Base-by-base conservation (phyloP, 164 flowering plant genomes). In the Vitis vinifera region DNA sequence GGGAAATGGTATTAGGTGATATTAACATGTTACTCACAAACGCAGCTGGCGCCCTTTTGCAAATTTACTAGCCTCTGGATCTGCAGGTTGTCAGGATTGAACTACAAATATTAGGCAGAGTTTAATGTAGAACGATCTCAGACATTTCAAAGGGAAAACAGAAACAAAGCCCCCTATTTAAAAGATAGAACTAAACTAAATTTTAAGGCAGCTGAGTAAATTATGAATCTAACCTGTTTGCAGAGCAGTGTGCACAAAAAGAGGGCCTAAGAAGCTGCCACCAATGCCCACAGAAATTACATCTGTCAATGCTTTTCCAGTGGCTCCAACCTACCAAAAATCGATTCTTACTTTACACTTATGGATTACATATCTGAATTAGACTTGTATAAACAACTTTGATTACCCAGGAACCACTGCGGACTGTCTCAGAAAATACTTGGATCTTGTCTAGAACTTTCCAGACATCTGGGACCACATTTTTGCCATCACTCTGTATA, bases 381-480 rank as follows among this genome's bases (percentile, higher is more conserved):
- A 13, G 9, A 65, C 57, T 15, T 37, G 7, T 37, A 4, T n/a
- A 9, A 71, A 23, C 9, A 49, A 15, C 9, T 10, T n/a, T 55
- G 6, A 60, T 78, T 91, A 95, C 97, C 99, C 98, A 91, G 49
- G 98, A 88, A 65, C 97, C 97, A 84, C 74, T 87, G 66, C 99
- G 94, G 71, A 96, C 75, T 64, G 75, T 89, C 70, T 96, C 97
- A 50, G 97, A 82, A 63, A 95, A 95, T 12, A 88, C 91, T 29
- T 65, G 68, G 69, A 95, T 95, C 86, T 95, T 93, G 83, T 95
- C 95, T 63, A 91, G 79, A 62, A 95, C 99, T 59, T 85, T 79
- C 99, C 99, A 93, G 67, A 95, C 99, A 63, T 92, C 98, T 3
- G 97, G 91, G 62, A 93, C 98, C 47, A 93, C 95, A 79, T 96